Evolutionary conservation across 2,329 filamentous ascomycete species (phyloP).

Genomic region (Phialophora macrospora): DNA sequence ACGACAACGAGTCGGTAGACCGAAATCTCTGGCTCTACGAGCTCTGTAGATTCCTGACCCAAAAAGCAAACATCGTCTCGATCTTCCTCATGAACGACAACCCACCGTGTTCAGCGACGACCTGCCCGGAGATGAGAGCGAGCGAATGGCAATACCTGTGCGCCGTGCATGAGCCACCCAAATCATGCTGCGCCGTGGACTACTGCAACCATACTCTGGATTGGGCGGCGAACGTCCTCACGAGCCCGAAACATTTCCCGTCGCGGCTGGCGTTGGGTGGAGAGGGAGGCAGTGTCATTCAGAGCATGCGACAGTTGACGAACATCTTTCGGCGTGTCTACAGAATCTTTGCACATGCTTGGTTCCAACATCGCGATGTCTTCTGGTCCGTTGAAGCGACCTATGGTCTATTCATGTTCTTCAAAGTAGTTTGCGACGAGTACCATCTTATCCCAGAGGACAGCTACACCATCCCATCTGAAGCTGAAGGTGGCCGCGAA

Average conservation of each 20-base stretch:
- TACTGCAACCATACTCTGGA: conserved; percentile 99
- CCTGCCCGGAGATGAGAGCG: conserved; percentile 97
- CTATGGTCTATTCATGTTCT: conserved; percentile 92
- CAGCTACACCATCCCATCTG: conserved; percentile 92
- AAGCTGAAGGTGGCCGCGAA: conserved; percentile 80
- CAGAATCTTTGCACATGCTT: conserved; percentile 96
- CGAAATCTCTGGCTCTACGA: conserved; percentile 95
- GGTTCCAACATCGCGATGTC: conserved; percentile 94
- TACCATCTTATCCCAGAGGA: conserved; percentile 89
- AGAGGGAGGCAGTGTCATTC: conserved; percentile 48
- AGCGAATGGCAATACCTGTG: conserved; percentile 99
- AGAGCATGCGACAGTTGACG: conserved; percentile 71
- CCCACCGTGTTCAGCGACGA: conserved; percentile 83
- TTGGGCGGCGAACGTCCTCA: conserved; percentile 94
- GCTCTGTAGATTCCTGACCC: conserved; percentile 91
- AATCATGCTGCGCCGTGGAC: conserved; percentile 96
- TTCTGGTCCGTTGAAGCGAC: conserved; percentile 93
- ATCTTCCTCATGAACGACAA: conserved; percentile 90
- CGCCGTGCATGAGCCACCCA: conserved; percentile 94
- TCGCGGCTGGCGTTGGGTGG: conserved; percentile 71
- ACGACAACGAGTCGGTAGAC: conserved; percentile 61
- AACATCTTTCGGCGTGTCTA: conserved; percentile 95
- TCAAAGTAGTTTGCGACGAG: conserved; percentile 94
- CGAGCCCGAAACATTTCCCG: conserved; percentile 92
- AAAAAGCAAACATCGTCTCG: conserved; percentile 90